phyloP scores from a whole-genome alignment of 1,284 basidiomycete species.

The Schizophyllum amplum region DNA sequence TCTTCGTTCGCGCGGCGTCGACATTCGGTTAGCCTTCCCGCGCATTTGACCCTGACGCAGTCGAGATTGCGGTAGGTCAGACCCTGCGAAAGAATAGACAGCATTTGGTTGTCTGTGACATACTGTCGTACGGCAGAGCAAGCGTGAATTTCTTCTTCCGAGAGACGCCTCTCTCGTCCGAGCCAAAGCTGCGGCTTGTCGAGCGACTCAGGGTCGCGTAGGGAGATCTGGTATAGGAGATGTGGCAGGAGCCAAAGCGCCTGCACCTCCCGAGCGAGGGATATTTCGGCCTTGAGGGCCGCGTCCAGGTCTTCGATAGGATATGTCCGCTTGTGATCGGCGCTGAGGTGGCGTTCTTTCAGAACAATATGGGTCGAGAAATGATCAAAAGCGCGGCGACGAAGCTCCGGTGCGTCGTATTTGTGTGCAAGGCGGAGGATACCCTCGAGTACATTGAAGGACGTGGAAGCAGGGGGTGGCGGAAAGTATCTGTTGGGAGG shows the following conservation, averaged over 20 bases:
- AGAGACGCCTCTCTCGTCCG: too few relatives aligned
- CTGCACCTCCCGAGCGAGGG: background rate
- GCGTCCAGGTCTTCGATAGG: background rate
- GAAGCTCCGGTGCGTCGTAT: slow-evolving; percentile 11
- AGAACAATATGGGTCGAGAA: background rate
- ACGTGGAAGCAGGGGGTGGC: slow-evolving; percentile 9
- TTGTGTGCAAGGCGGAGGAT: slow-evolving; percentile 11
- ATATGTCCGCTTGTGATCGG: background rate
- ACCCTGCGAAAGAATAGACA: too few relatives aligned
- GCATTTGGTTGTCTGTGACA: too few relatives aligned
- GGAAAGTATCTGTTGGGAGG: slow-evolving; percentile 9
- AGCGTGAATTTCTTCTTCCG: too few relatives aligned
- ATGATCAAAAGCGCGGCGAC: slow-evolving; percentile 9
- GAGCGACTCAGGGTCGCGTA: too few relatives aligned
- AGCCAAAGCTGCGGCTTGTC: too few relatives aligned
- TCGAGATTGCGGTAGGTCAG: too few relatives aligned
- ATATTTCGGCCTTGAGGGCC: background rate
- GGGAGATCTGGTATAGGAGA: too few relatives aligned
- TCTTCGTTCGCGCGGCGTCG: too few relatives aligned
- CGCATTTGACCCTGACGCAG: too few relatives aligned
- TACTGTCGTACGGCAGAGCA: too few relatives aligned
- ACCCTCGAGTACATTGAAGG: slow-evolving; percentile 11
- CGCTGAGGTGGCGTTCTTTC: background rate
- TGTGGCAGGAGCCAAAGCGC: background rate
- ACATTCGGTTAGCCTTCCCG: too few relatives aligned